These are phyloP conservation scores for Calonectria pseudoturangicola DNA, from an alignment of 2,329 filamentous ascomycete genomes.

Conservation along the genomic window DNA sequence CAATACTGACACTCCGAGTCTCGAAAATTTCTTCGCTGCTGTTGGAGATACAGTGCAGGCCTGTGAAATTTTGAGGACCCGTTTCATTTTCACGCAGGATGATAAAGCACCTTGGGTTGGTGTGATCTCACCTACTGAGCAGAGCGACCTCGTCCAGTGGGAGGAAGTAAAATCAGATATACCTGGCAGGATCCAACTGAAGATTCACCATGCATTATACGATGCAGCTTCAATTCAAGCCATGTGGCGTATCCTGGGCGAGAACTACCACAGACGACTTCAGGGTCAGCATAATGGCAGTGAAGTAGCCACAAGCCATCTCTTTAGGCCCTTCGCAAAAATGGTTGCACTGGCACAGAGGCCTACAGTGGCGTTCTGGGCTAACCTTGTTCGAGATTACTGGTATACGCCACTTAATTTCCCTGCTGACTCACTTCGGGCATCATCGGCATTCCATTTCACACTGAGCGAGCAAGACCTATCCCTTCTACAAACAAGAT, in stretches of 20 bases:
- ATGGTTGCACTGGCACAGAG: not conserved
- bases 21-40: constrained; percentile 2
- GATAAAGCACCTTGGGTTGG: constrained; percentile 13
- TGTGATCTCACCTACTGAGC: not conserved
- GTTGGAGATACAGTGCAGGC: constrained; percentile 5
- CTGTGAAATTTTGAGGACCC: constrained; percentile 8
- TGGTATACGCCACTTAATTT: not conserved
- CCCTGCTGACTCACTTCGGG: not conserved
- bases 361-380: not conserved
- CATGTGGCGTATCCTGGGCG: not conserved
- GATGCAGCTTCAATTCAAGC: constrained; percentile 6
- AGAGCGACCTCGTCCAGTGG: constrained; percentile 4
- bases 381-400: not conserved
- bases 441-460: constrained; percentile 4
- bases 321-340: constrained; percentile 2
- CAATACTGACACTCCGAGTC: not conserved
- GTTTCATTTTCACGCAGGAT: constrained; percentile 10
- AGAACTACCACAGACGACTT: not conserved
- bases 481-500: not conserved
- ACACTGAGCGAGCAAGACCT: not conserved
- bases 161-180: not conserved
- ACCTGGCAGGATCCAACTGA: not conserved
- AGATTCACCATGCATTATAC: constrained; percentile 7
- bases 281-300: not conserved
- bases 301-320: not conserved